Percentiles rank a stretch among this genome's conserved stretches.
Conservation (phyloP, 2,329 filamentous ascomycete genomes). For the Exutisphaerella laricina region DNA sequence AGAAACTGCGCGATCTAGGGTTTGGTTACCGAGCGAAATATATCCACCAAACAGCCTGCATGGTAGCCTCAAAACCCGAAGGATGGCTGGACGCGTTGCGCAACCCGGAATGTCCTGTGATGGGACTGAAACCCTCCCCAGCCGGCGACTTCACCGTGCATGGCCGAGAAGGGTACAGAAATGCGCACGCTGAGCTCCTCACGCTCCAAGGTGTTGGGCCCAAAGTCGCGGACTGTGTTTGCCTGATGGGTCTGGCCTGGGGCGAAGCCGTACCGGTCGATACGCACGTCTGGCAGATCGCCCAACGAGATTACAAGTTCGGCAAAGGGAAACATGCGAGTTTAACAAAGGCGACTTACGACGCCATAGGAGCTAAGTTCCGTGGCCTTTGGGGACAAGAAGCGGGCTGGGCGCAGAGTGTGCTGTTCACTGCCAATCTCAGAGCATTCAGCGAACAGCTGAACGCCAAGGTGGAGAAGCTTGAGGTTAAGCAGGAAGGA, state of each 20-base stretch:
- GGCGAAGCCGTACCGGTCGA: constrained; percentile 92
- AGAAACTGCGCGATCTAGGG: constrained; percentile 71
- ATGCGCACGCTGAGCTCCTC: constrained; percentile 75
- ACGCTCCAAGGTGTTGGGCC: constrained; percentile 83
- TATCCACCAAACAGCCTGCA: constrained; percentile 75
- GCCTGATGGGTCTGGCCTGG: constrained; percentile 94
- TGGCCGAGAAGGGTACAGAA: constrained; percentile 62
- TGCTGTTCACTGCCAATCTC: constrained; percentile 90
- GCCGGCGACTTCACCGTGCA: constrained; percentile 44
- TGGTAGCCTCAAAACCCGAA: constrained; percentile 60
- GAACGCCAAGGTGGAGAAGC: constrained; percentile 41
- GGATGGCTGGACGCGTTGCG: constrained; percentile 73
- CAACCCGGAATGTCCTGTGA: constrained; percentile 66
- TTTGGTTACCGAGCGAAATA: constrained; percentile 96
- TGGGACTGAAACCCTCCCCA: constrained; percentile 42
- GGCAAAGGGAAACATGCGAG: constrained; percentile 76
- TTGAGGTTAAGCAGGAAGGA: constrained; percentile 34
- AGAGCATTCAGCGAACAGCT: constrained; percentile 70
- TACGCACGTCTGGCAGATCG: constrained; percentile 98
- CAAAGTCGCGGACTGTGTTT: constrained; percentile 96
- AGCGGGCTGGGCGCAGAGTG: constrained; percentile 95
- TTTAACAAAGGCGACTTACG: constrained; percentile 81
- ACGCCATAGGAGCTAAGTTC: constrained; percentile 86
- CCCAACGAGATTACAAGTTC: constrained; percentile 90
- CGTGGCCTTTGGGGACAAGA: constrained; percentile 84